Evolutionary conservation across 495 filamentous ascomycete species (phyloP).

Genomic region (Staphylotrichum tortipilum): DNA sequence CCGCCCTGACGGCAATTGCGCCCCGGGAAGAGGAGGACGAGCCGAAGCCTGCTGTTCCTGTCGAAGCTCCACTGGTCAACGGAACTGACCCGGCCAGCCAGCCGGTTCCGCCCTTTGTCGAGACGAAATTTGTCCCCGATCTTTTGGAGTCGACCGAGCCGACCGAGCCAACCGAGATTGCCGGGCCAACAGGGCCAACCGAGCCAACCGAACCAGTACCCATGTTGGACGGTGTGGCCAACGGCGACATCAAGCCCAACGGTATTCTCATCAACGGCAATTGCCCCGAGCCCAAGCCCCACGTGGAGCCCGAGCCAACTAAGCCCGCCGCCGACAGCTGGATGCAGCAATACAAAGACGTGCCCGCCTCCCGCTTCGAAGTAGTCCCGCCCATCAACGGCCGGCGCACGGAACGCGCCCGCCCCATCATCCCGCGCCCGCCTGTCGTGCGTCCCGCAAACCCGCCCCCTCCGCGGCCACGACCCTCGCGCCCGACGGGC

Average conservation of each 20-base stretch:
- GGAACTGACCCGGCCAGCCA: constrained; percentile 21
- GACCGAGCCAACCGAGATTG: constrained; percentile 17
- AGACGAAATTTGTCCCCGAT: constrained; percentile 15
- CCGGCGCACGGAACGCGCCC: constrained; percentile 21
- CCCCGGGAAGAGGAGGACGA: constrained; percentile 66
- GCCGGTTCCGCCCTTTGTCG: constrained; percentile 11
- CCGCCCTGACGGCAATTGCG: constrained; percentile 78
- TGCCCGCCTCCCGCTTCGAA: constrained; percentile 74
- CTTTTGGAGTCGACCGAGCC: constrained; percentile 39
- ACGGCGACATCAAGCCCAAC: constrained; percentile 13
- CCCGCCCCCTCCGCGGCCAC: constrained; percentile 20
- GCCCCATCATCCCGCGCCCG: constrained; percentile 25
- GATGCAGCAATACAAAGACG: constrained; percentile 39
- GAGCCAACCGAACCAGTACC: too few relatives aligned
- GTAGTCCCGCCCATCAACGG: constrained; percentile 64
- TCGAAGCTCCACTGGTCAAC: constrained; percentile 25
- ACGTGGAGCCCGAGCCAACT: constrained; percentile 13
- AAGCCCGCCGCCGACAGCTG: constrained; percentile 21
- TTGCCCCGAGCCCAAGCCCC: constrained; percentile 18
- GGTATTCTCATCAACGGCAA: constrained; percentile 16
- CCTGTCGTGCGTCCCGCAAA: constrained; percentile 20
- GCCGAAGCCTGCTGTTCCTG: constrained; percentile 30
- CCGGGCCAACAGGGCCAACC: not conserved
- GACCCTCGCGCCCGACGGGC: constrained; percentile 14
- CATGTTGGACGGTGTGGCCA: not conserved